Evolutionary conservation across 805 yeast genomes (phyloP), one percentile per base, ranked within the genome.

Genomic region (Wickerhamiella nectarea): DNA sequence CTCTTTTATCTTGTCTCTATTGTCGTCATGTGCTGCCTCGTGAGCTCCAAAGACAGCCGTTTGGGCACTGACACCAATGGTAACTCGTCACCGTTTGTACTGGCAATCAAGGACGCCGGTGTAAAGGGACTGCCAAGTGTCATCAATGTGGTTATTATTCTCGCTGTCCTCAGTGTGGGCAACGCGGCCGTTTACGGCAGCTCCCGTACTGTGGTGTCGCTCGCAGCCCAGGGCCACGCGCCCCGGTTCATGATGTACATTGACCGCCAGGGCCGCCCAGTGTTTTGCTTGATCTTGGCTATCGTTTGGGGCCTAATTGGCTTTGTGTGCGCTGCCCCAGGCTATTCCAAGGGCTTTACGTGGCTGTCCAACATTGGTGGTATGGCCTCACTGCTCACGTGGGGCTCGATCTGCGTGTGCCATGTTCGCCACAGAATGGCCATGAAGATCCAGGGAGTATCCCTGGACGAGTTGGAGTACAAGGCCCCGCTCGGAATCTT

Each of bases 351-450:
- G 9, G 78, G 79, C 22, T 82, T 82, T 64, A 66, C 67, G 51
- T 82, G 91, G 91, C 61, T 82, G 60, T 66, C 79, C 55, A 80
- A 87, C n/a, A 61, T 82, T 26, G 77, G 85, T 33, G 87, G 87
- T 48, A 65, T 82, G 50, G 75, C 86, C 1, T 75, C 86, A 14
- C 66, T 81, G 47, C 75, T 80, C 62, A 78, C 83, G 26, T 82
- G 93, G 93, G 79, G 78, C 42, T 73, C 84, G 4, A 76, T 81
- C 50, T 76, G 80, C 55, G 62, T 72, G 34, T 73, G 78, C 38
- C 87, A 79, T 56, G 63, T 82, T 42, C 68, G 87, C 52, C 80
- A 78, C 64, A 75, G 83, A 54, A 51, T 67, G 43, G 80, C 78
- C 9, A 61, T 85, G 63, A 56, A 59, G 1, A 68, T 60, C 5